A percentile compares a stretch with the other conserved stretches of the same genome.
Conservation (phyloP, 257 asterid species). For the Rubia yunnanensis region DNA sequence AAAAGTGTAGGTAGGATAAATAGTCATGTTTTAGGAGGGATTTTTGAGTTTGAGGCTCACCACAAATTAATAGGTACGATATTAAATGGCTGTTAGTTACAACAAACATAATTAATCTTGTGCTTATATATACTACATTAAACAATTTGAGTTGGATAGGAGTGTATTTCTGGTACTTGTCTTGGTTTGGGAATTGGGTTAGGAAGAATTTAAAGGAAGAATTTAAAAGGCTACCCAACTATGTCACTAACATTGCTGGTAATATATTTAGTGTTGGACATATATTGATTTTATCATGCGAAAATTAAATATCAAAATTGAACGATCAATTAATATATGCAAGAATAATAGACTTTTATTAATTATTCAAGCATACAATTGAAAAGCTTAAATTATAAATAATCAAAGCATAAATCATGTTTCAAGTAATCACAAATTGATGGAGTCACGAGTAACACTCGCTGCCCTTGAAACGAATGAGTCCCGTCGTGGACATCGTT, state of each 20-base stretch:
- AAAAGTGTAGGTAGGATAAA: background rate
- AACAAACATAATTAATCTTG: conserved; percentile 1
- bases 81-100: conserved; percentile 13
- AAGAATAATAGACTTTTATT: too few relatives aligned
- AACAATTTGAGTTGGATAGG: background rate
- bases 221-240: background rate
- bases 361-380: too few relatives aligned
- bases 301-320: too few relatives aligned
- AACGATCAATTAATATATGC: too few relatives aligned
- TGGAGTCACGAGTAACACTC: too few relatives aligned
- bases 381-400: too few relatives aligned
- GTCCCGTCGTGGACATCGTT: too few relatives aligned
- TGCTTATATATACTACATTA: background rate
- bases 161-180: conserved; percentile 16
- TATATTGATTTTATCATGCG: too few relatives aligned
- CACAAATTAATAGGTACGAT: background rate
- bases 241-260: background rate
- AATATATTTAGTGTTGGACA: too few relatives aligned
- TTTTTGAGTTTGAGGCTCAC: conserved; percentile 1
- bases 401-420: too few relatives aligned
- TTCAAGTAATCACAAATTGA: too few relatives aligned
- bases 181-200: conserved; percentile 10
- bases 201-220: conserved; percentile 15
- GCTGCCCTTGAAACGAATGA: too few relatives aligned
- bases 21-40: background rate